Evolutionary conservation across 805 yeast genomes (phyloP).

Genomic region (Lachancea sp.): DNA sequence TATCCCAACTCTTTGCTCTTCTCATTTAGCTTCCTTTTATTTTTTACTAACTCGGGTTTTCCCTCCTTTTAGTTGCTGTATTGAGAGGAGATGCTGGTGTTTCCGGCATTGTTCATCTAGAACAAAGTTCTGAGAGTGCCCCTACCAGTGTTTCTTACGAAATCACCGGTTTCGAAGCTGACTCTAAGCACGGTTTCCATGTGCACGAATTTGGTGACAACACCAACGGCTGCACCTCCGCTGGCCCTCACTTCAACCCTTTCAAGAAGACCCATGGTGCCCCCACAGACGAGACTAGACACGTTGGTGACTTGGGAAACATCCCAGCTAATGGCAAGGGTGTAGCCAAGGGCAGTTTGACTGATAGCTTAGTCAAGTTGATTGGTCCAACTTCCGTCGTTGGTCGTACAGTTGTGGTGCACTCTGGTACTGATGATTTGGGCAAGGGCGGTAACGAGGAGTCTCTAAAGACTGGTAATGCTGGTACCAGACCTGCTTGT

Average conservation of each 20-base stretch:
- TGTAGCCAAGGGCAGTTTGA: slow-evolving; percentile 83
- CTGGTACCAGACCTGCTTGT: slow-evolving; percentile 97
- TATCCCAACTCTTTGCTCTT: not conserved
- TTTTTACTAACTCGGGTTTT: slow-evolving; percentile 2
- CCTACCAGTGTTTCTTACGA: slow-evolving; percentile 88
- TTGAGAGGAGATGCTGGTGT: slow-evolving; percentile 92
- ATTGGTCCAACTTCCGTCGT: slow-evolving; percentile 81
- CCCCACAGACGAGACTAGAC: slow-evolving; percentile 52
- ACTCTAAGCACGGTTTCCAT: slow-evolving; percentile 95
- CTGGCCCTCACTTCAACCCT: slow-evolving; percentile 97
- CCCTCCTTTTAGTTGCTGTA: slow-evolving; percentile 63
- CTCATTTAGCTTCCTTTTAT: not conserved
- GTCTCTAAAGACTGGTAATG: slow-evolving; percentile 92
- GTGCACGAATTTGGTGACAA: slow-evolving; percentile 95
- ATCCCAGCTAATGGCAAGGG: slow-evolving; percentile 81
- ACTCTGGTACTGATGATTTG: slow-evolving; percentile 86
- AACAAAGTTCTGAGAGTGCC: slow-evolving; percentile 69
- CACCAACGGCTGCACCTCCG: slow-evolving; percentile 96
- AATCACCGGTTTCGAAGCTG: slow-evolving; percentile 80
- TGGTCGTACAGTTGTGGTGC: slow-evolving; percentile 95
- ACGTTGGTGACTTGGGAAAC: slow-evolving; percentile 90
- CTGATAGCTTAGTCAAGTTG: slow-evolving; percentile 71
- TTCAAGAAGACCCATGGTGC: slow-evolving; percentile 86
- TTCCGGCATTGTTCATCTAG: slow-evolving; percentile 79
- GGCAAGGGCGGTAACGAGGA: slow-evolving; percentile 92